Base-by-base conservation (phyloP, 2,329 filamentous ascomycete species). In the Diplodia seriata region DNA sequence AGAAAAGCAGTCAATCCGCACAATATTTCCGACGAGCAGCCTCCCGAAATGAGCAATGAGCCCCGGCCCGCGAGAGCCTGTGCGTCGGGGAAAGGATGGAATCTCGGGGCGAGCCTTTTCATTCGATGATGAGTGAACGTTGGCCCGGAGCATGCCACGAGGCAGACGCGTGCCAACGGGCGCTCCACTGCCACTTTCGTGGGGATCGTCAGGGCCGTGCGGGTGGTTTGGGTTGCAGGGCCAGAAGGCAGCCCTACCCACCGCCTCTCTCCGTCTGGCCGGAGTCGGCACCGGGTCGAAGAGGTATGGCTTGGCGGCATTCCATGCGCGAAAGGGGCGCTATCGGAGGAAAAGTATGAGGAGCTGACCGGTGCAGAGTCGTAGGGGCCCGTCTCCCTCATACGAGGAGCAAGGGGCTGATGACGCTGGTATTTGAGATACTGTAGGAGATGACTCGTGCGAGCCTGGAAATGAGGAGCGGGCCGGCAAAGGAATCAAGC, bases 171-270 rank as follows among this genome's bases (percentile, higher is more conserved):
- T 43, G 38, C 33, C 49, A 23, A 50, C 49, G 49, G n/a, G 23
- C 23, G 14, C 8, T 23, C 23, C 20, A 36, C 33, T 36, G 11
- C 26, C 20, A 53, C 15, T 26, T 47, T 47, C 43, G n/a, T 47
- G 43, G 20, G 18, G 57, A 61, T 61, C 57, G 57, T 29, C 18
- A 26, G 56, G 57, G 9, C 57, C 26, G 57, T 61, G 40, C 57
- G 57, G 43, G 18, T 12, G 23, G 4, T n/a, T 47, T n/a, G 43
- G 8, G 43, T n/a, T 20, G 43, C 43, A 18, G 11, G 43, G n/a
- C 43, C 33, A 36, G 43, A 47, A 7, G 6, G n/a, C 40, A 47
- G 40, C 18, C 40, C n/a, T 20, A 20, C 43, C 43, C 43, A 47
- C 18, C 43, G 18, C 43, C 43, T 47, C 43, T 47, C 57, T 61